Evolutionary conservation across 1,139 yeast genomes (phyloP), one percentile per base, ranked within the genome.

Genomic region (Barnettozyma hawaiiensis): DNA sequence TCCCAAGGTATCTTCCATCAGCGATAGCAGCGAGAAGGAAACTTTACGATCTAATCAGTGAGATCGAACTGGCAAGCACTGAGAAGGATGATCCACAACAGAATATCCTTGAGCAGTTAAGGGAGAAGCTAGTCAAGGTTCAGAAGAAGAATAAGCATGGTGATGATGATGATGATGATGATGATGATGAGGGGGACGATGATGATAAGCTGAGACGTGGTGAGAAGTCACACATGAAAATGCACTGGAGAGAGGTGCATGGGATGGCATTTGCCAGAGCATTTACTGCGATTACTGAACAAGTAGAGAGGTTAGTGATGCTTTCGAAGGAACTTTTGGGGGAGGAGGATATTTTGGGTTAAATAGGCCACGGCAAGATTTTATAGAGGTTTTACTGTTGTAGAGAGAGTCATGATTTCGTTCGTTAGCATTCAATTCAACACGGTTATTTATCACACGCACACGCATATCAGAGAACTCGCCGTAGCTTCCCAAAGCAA

Each of bases 201-300:
- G 35, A 38, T 4, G 37, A 24, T 7, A 34, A 43, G 16, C 15
- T 26, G 3, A 26, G 16, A n/a, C n/a, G n/a, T n/a, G 51, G 42
- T 11, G 55, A 57, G 18, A 57, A 55, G 28, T 35, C 50, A 3
- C 54, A 59, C 22, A 60, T 62, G 45, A 60, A 60, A 44, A 48
- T 60, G 8, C 65, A 66, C 43, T 73, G 77, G 78, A 64, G 67
- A 7, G 67, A 68, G 41, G 68, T 73, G 20, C 76, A 73, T 48
- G 74, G 72, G 19, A 64, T 71, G 55, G 74, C 75, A 2, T 71
- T 71, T 53, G 65, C 76, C 2, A 62, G 70, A 40, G 71, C 76
- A 0, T 70, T 70, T 47, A 71, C 76, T 1, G 66, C 66, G 31
- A 67, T 71, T 16, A 64, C 75, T 1, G 68, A 66, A 42, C 73